Percentiles rank a stretch among this genome's conserved stretches.
phyloP scores from a whole-genome alignment of 371 early-diverging fungal genomes.

The Mortierella sp. region DNA sequence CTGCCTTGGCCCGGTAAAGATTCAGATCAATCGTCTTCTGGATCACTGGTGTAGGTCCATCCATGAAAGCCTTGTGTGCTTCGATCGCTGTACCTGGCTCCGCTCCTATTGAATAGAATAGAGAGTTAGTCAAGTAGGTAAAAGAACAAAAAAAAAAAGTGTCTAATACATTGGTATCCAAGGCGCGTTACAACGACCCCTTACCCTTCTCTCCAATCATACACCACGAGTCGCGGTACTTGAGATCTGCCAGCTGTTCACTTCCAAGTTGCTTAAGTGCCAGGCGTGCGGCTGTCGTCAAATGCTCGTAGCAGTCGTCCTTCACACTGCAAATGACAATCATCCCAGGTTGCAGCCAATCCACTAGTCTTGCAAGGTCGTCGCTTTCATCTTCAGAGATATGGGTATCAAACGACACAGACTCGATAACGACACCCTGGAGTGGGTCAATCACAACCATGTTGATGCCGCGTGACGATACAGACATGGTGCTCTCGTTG shows the following conservation, averaged over 20 bases:
- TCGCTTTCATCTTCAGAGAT: constrained; percentile 75
- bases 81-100: constrained; percentile 41
- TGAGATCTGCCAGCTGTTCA: constrained; percentile 60
- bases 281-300: constrained; percentile 65
- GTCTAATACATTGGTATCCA: constrained; percentile 4
- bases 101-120: constrained; percentile 20
- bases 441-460: constrained; percentile 76
- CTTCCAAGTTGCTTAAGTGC: constrained; percentile 75
- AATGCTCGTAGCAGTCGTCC: constrained; percentile 78
- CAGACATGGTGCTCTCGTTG: constrained; percentile 66
- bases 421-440: constrained; percentile 74
- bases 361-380: constrained; percentile 75
- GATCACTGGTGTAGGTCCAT: constrained; percentile 64
- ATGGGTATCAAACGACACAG: constrained; percentile 82
- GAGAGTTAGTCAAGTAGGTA: not conserved
- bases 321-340: constrained; percentile 74
- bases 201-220: constrained; percentile 78
- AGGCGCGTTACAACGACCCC: not conserved
- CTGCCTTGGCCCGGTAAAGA: constrained; percentile 34
- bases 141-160: not conserved
- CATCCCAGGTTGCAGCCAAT: constrained; percentile 69
- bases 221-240: constrained; percentile 85
- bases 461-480: constrained; percentile 80
- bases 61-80: constrained; percentile 57
- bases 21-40: constrained; percentile 56